phyloP scores from a whole-genome alignment of 371 early-diverging fungal species.

The Saksenaea vasiformis region DNA sequence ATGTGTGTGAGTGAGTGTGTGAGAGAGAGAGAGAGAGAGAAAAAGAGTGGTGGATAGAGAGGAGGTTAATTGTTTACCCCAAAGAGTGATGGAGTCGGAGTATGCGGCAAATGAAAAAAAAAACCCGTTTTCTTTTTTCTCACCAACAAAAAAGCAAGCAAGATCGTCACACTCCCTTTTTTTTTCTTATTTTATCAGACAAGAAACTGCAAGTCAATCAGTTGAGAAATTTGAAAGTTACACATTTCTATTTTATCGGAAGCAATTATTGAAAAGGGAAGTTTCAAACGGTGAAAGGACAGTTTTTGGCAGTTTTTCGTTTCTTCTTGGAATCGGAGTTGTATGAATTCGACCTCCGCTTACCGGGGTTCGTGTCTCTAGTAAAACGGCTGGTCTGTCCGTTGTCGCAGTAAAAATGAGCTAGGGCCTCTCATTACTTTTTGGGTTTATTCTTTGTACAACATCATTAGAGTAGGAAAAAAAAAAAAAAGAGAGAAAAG shows the following conservation, averaged over 20 bases:
- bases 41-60: too few relatives aligned
- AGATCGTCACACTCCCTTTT: too few relatives aligned
- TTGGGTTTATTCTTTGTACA: background rate
- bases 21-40: too few relatives aligned
- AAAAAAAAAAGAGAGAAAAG: background rate
- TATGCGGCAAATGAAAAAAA: too few relatives aligned
- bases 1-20: too few relatives aligned
- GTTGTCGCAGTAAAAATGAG: conserved; percentile 2
- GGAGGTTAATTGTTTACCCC: too few relatives aligned
- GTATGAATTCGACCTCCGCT: background rate
- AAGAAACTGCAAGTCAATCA: too few relatives aligned
- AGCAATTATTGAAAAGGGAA: background rate
- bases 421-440: background rate
- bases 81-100: too few relatives aligned
- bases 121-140: too few relatives aligned
- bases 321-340: conserved; percentile 6
- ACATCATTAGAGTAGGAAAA: background rate
- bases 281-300: background rate
- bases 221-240: too few relatives aligned
- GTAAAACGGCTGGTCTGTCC: conserved; percentile 4
- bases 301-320: background rate
- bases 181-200: too few relatives aligned
- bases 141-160: too few relatives aligned
- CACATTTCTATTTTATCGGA: background rate
- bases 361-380: conserved; percentile 1